Evolutionary conservation across 1,139 yeast species (phyloP).

Genomic region (Taphrina communis): DNA sequence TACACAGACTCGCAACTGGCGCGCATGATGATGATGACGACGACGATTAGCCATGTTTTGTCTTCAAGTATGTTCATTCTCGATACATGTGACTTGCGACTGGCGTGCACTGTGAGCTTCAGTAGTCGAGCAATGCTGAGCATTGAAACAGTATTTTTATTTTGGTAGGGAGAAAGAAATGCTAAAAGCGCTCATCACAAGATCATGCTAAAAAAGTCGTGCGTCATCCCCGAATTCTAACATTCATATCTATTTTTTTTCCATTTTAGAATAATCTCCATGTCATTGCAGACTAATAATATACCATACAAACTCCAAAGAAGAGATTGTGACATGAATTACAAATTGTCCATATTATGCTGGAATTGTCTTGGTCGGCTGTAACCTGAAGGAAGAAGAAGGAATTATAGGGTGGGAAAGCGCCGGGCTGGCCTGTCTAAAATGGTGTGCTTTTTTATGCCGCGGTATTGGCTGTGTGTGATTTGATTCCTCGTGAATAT

Average conservation of each 20-base stretch:
- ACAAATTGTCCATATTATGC: slow-evolving; percentile 9
- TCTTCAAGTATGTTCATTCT: no score
- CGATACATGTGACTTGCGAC: no score
- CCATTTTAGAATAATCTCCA: not conserved
- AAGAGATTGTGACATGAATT: slow-evolving; percentile 7
- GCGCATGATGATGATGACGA: no score
- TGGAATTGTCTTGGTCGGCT: not conserved
- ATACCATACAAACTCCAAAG: slow-evolving; percentile 4
- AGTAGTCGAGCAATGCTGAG: no score
- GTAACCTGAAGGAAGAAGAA: not conserved
- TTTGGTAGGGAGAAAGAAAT: not conserved
- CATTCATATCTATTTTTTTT: slow-evolving; percentile 7
- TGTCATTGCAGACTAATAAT: not conserved
- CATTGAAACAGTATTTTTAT: not conserved
- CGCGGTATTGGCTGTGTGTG: slow-evolving; percentile 14
- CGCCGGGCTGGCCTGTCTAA: slow-evolving; percentile 3
- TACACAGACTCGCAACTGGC: no score
- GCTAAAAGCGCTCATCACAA: slow-evolving; percentile 6
- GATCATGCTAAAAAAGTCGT: slow-evolving; percentile 1
- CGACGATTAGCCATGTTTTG: no score
- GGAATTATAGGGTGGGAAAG: not conserved
- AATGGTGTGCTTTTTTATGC: not conserved
- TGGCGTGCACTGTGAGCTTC: not conserved
- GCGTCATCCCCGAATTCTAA: not conserved
- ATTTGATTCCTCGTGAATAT: slow-evolving; percentile 16